These are phyloP conservation scores for Phytophthora macrochlamydospora DNA, from an alignment of 352 stramenopile species.

Conservation along the genomic window DNA sequence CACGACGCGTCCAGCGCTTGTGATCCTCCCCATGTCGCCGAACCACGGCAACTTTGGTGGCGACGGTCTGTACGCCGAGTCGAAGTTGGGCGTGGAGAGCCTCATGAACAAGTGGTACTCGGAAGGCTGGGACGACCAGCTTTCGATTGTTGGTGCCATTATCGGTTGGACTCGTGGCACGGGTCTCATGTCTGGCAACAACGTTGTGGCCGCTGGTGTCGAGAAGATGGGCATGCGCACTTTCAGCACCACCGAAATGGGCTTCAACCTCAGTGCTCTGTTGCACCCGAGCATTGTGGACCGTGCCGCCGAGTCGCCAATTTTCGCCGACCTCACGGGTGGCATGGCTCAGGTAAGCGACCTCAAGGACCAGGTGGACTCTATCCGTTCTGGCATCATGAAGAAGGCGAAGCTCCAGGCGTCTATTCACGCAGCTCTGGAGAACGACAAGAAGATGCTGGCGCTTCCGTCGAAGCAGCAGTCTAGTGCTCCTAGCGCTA, in stretches of 20 bases:
- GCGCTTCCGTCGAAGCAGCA: slow-evolving; percentile 26
- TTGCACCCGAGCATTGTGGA: slow-evolving; percentile 84
- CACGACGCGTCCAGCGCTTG: slow-evolving; percentile 74
- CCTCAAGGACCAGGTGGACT: slow-evolving; percentile 69
- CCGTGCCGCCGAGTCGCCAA: slow-evolving; percentile 64
- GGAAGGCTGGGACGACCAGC: slow-evolving; percentile 86
- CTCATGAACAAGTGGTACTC: slow-evolving; percentile 89
- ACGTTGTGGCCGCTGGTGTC: slow-evolving; percentile 80
- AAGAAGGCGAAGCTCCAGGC: slow-evolving; percentile 63
- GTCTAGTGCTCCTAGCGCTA: slow-evolving; percentile 12
- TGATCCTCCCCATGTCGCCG: slow-evolving; percentile 80
- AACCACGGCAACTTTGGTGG: slow-evolving; percentile 90
- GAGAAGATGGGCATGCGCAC: slow-evolving; percentile 85
- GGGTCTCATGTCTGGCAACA: slow-evolving; percentile 90
- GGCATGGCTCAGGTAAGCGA: slow-evolving; percentile 80
- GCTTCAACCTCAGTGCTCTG: slow-evolving; percentile 87
- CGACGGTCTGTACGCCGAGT: slow-evolving; percentile 89
- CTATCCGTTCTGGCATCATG: slow-evolving; percentile 60
- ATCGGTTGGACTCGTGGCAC: slow-evolving; percentile 90
- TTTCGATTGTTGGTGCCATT: slow-evolving; percentile 83
- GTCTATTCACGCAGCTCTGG: slow-evolving; percentile 39
- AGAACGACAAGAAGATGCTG: slow-evolving; percentile 47
- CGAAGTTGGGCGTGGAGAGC: slow-evolving; percentile 87
- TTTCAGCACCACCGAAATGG: slow-evolving; percentile 89
- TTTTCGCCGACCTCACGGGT: slow-evolving; percentile 84